Base-by-base conservation (phyloP, 1,284 basidiomycete genomes). In the Boletus mariae region DNA sequence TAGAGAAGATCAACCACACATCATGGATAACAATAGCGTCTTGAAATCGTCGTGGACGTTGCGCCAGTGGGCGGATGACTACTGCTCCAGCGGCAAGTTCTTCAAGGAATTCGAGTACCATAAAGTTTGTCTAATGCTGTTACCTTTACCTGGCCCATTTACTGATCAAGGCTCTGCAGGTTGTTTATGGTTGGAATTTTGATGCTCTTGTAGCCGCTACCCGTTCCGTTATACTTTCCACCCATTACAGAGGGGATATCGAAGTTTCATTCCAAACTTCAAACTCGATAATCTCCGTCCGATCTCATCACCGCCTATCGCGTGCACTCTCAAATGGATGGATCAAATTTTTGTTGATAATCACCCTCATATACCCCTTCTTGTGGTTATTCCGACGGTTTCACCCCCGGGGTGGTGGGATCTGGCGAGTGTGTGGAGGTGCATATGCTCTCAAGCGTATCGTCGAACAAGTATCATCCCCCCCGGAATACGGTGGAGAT, bases 301-400 rank as follows among this genome's bases (percentile, higher is more conserved):
- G 84, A 17, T 81, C 87, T 1, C 71, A 82, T 61, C 87, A 85
- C 65, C 61, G 61, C 40, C 71, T 90, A 57, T 80, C 84, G 10
- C 73, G 81, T 45, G 75, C 77, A 58, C 75, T 88, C 37, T 82
- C 83, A 35, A 84, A 83, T 62, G 76, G 74, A 49, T 86, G 84
- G 79, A 67, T 88, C 62, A 82, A 83, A 60, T 74, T 87, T 57
- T 59, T 90, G 12, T 74, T 83, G 15, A 81, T 84, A 61, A 71
- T 89, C 56, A 73, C 81, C 15, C 67, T 88, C 56, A 73, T 90
- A 53, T 90, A 81, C 62, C 87, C 87, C 0, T 79, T 89, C 64
- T 77, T 92, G 59, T 90, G 84, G 85, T 69, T 90, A 9, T 88
- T 80, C 69, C 80, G 80, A 61, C 79, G 80, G 11, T 86, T 85